Conservation (phyloP, 805 yeast genomes). For the Wickerhamomyces subpelliculosus region DNA sequence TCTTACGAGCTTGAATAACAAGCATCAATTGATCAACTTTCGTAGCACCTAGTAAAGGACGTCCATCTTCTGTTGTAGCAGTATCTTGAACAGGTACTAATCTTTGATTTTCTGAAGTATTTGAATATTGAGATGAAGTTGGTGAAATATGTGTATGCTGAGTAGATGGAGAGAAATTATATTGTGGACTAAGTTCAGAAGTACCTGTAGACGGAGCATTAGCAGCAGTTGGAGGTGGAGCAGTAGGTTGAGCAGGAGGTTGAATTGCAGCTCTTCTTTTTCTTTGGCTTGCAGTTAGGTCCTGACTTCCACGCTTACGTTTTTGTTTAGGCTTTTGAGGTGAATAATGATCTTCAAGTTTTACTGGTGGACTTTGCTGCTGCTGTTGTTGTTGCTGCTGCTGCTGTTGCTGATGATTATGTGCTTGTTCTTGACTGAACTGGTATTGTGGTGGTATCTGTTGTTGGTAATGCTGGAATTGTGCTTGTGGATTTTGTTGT, state of each 20-base stretch:
- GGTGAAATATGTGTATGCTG: constrained; percentile 13
- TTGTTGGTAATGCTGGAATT: constrained; percentile 10
- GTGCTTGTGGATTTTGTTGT: constrained; percentile 6
- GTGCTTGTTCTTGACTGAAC: constrained; percentile 6
- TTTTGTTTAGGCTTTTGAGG: too few species aligned
- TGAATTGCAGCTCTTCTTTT: constrained; percentile 9
- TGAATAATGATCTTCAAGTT: neutral
- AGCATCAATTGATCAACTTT: constrained; percentile 89
- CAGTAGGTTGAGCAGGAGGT: too few species aligned
- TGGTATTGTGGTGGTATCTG: constrained; percentile 13
- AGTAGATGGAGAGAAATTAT: constrained; percentile 2
- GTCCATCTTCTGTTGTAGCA: constrained; percentile 48
- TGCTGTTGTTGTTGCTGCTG: constrained; percentile 12
- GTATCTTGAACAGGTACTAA: constrained; percentile 41
- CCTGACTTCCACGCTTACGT: neutral
- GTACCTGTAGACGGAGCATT: too few species aligned
- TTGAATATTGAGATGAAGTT: constrained; percentile 12
- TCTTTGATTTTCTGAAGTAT: constrained; percentile 14
- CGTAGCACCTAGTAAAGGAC: constrained; percentile 77
- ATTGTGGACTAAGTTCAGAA: constrained; percentile 6
- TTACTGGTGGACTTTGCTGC: constrained; percentile 7
- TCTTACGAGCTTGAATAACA: constrained; percentile 81
- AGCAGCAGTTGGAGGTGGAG: too few species aligned
- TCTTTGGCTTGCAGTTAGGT: neutral
- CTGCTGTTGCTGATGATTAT: constrained; percentile 13